These are phyloP conservation scores for Hyaloperonospora brassicae DNA, from an alignment of 352 stramenopile species.

Conservation along the genomic window DNA sequence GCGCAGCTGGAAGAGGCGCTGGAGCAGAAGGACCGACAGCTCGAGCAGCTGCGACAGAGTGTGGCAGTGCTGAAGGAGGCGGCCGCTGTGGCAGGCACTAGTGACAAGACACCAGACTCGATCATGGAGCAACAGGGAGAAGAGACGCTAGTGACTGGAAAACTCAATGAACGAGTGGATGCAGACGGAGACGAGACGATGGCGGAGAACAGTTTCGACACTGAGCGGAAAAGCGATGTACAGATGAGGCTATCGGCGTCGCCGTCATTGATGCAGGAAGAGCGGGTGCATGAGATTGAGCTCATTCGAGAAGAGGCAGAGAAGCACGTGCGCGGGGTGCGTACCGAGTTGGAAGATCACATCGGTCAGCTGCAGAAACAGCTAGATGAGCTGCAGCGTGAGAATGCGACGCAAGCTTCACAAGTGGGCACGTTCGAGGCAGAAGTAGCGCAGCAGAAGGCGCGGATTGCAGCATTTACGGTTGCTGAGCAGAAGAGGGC, in stretches of 20 bases:
- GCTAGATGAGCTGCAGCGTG: conserved; percentile 42
- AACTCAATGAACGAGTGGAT: conserved; percentile 8
- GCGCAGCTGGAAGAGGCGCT: conserved; percentile 58
- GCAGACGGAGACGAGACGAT: conserved; percentile 22
- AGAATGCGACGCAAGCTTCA: conserved; percentile 50
- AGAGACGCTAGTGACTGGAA: neutral
- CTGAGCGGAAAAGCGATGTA: conserved; percentile 14
- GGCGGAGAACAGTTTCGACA: conserved; percentile 31
- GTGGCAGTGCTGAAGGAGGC: conserved; percentile 43
- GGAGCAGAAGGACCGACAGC: conserved; percentile 57
- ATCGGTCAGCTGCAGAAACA: conserved; percentile 43
- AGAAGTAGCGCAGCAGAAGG: conserved; percentile 63
- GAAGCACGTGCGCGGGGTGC: conserved; percentile 47
- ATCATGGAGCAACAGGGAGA: conserved; percentile 15
- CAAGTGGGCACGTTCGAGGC: conserved; percentile 58
- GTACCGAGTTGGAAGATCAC: conserved; percentile 57
- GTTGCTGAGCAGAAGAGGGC: conserved; percentile 65
- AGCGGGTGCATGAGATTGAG: conserved; percentile 46
- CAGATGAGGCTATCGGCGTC: no score
- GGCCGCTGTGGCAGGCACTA: conserved; percentile 12
- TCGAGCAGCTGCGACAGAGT: conserved; percentile 64
- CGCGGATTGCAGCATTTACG: conserved; percentile 57
- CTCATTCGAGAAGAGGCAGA: conserved; percentile 47
- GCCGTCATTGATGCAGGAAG: conserved; percentile 19
- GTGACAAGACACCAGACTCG: conserved; percentile 21